Evolutionary conservation across 768 basidiomycete genomes (phyloP).

Genomic region (Tubosaeta sp.): DNA sequence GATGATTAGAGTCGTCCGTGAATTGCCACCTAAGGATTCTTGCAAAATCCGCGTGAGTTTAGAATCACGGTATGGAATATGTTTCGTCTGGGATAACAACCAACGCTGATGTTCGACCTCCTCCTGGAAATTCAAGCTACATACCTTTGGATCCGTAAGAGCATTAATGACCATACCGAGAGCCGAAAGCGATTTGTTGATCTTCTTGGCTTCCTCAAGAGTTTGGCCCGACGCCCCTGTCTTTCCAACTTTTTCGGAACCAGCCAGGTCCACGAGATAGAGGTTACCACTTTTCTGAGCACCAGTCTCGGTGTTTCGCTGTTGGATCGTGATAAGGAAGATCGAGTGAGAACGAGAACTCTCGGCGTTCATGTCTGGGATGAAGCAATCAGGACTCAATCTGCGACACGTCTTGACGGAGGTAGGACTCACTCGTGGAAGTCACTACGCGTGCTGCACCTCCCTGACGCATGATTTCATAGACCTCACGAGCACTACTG

Average conservation of each 20-base stretch:
- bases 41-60: conserved; percentile 98
- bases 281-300: conserved; percentile 95
- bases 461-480: conserved; percentile 98
- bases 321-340: conserved; percentile 95
- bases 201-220: conserved; percentile 99
- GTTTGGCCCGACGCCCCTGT: conserved; percentile 99
- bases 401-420: background rate
- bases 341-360: conserved; percentile 99
- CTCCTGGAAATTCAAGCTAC: conserved; percentile 14
- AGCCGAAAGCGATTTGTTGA: conserved; percentile 97
- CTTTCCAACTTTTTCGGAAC: conserved; percentile 99
- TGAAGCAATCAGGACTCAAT: conserved; percentile 1
- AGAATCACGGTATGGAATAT: conserved; percentile 98
- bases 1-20: conserved; percentile 95
- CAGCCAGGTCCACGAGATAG: conserved; percentile 96
- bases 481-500: conserved; percentile 90
- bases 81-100: conserved; percentile 63
- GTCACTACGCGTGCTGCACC: conserved; percentile 88
- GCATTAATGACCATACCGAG: conserved; percentile 99
- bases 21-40: conserved; percentile 96
- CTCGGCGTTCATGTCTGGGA: conserved; percentile 97
- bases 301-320: conserved; percentile 93
- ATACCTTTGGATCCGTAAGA: conserved; percentile 89
- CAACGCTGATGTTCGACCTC: background rate
- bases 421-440: conserved; percentile 72